Conservation (phyloP, 2,329 filamentous ascomycete genomes). For the Sporothrix mexicana region DNA sequence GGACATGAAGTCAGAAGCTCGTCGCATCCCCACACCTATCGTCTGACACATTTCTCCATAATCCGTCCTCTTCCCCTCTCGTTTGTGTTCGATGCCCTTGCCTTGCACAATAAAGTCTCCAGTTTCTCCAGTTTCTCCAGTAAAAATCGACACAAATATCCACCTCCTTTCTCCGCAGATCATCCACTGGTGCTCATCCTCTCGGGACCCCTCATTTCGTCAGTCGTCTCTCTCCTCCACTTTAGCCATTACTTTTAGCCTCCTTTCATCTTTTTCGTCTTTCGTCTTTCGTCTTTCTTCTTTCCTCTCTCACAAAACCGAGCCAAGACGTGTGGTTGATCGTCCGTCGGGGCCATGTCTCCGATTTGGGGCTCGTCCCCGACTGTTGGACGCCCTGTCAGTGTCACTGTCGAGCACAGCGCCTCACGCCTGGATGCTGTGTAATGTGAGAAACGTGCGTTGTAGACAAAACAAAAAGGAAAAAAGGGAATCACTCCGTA, state of each 20-base stretch:
- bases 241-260: slow-evolving; percentile 18
- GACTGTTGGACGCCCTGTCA: background rate
- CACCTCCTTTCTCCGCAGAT: background rate
- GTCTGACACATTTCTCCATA: slow-evolving; percentile 26
- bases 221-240: background rate
- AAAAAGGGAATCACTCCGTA: background rate
- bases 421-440: background rate
- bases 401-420: background rate
- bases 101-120: slow-evolving; percentile 5
- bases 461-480: too few relatives aligned
- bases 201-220: background rate
- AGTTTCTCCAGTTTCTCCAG: background rate
- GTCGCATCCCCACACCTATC: background rate
- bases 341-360: slow-evolving; percentile 30
- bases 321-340: slow-evolving; percentile 17
- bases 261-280: too few relatives aligned
- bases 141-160: background rate
- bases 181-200: background rate
- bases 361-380: slow-evolving; percentile 19
- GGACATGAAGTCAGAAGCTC: background rate
- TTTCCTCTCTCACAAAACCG: background rate
- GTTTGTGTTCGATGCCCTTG: background rate
- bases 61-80: background rate
- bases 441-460: too few relatives aligned
- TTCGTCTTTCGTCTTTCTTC: background rate